Conservation (phyloP, 192 early-diverging fungal species). For the Umbelopsis sp. region DNA sequence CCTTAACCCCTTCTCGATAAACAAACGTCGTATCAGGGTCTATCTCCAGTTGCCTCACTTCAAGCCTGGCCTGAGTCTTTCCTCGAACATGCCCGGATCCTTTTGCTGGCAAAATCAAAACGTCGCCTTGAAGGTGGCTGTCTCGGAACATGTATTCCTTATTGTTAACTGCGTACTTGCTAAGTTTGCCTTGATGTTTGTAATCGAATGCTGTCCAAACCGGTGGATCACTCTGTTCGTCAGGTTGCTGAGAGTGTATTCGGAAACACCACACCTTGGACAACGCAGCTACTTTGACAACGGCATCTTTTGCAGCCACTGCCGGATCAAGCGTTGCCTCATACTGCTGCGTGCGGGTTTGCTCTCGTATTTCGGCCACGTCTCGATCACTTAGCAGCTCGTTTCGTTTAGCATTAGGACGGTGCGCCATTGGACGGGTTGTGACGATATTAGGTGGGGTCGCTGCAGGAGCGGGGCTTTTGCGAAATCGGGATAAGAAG, state of each 20-base stretch:
- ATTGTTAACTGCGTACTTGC: background rate
- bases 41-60: background rate
- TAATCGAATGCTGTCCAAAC: slow-evolving; percentile 18
- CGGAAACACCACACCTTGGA: slow-evolving; percentile 7
- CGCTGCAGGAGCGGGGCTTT: background rate
- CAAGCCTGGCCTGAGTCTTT: background rate
- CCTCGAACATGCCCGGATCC: background rate
- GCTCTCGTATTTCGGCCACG: slow-evolving; percentile 5
- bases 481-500: slow-evolving; percentile 7
- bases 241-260: background rate
- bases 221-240: background rate
- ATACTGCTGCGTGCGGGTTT: background rate
- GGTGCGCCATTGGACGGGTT: background rate
- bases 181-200: background rate
- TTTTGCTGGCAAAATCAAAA: background rate
- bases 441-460: background rate
- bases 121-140: slow-evolving; percentile 11
- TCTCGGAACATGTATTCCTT: slow-evolving; percentile 9
- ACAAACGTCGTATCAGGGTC: background rate
- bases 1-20: background rate
- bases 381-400: slow-evolving; percentile 1
- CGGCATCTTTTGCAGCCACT: background rate
- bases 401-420: slow-evolving; percentile 3
- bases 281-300: background rate
- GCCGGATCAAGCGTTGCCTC: background rate